Evolutionary conservation across 306 rosid species (phyloP).

Genomic region (Cucurbita moschata): DNA sequence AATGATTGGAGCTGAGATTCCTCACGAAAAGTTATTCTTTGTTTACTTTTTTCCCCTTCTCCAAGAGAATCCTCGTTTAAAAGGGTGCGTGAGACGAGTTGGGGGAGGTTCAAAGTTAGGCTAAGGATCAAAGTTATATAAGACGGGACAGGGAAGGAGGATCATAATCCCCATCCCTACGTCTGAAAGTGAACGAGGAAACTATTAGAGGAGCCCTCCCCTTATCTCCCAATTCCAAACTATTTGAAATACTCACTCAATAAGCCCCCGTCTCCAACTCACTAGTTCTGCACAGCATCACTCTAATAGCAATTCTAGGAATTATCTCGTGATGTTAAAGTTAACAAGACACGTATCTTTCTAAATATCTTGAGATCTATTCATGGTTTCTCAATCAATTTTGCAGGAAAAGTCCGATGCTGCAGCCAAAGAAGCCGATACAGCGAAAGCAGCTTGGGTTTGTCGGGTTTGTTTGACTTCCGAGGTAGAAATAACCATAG

Average conservation of each 20-base stretch:
- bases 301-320: neutral
- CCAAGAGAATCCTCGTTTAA: neutral
- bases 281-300: neutral
- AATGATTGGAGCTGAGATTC: neutral
- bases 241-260: neutral
- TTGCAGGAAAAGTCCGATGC: slow-evolving; percentile 65
- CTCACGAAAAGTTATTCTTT: neutral
- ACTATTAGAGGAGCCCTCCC: neutral
- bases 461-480: slow-evolving; percentile 81
- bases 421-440: slow-evolving; percentile 81
- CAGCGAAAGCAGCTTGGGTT: slow-evolving; percentile 85
- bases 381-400: neutral
- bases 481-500: slow-evolving; percentile 66
- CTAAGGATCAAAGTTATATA: neutral
- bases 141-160: neutral
- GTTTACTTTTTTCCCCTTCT: neutral
- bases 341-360: neutral
- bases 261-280: neutral
- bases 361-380: neutral
- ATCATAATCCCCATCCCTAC: neutral
- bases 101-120: neutral
- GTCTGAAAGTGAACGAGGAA: neutral
- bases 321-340: neutral
- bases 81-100: neutral
- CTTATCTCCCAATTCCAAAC: neutral